Percentiles rank a stretch among this genome's conserved stretches.
phyloP scores from a whole-genome alignment of 441 rosid species.

The Syzygium malaccense region DNA sequence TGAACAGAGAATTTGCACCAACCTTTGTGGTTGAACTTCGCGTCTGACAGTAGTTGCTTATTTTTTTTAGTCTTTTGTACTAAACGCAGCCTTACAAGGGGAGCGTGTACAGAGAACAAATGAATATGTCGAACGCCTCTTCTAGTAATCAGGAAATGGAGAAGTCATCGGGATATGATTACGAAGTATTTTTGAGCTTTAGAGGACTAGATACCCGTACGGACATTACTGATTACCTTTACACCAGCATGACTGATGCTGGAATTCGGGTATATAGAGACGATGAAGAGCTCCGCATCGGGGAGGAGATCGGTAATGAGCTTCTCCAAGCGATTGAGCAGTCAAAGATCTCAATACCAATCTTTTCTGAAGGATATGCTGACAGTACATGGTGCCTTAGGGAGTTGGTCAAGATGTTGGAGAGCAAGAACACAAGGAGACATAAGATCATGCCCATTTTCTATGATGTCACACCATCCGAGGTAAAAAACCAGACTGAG shows the following conservation, averaged over 20 bases:
- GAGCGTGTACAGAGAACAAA: not conserved
- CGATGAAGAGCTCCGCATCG: not conserved
- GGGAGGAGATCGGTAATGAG: not conserved
- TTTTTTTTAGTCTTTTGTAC: not conserved
- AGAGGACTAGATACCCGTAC: not conserved
- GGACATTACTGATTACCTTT: not conserved
- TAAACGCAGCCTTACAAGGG: not conserved
- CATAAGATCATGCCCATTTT: no score
- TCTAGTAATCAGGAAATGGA: not conserved
- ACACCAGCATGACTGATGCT: not conserved
- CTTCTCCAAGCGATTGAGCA: not conserved
- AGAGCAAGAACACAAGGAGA: not conserved
- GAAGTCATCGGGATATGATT: not conserved
- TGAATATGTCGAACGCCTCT: not conserved
- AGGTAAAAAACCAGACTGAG: not conserved
- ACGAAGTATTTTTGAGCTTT: not conserved
- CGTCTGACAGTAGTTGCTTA: not conserved
- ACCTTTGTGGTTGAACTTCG: not conserved
- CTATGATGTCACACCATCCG: accelerated
- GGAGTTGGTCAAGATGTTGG: not conserved
- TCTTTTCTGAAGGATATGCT: not conserved
- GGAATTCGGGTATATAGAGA: not conserved
- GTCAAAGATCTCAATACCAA: not conserved
- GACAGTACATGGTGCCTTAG: not conserved
- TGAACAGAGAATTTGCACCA: not conserved